Conservation (phyloP, 163 green algal genomes). For the Volvox carteri region DNA sequence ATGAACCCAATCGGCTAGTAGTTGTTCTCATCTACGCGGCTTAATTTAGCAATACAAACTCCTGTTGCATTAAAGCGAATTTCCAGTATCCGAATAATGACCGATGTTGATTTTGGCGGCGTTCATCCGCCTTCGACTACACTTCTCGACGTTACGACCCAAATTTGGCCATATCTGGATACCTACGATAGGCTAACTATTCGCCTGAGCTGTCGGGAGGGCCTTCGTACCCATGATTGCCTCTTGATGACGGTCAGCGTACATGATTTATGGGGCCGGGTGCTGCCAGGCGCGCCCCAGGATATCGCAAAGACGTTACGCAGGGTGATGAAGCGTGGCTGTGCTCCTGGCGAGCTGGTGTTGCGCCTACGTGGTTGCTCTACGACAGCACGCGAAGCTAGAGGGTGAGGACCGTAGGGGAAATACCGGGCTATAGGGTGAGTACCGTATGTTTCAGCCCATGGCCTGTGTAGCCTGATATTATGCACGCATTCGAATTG, state of each 20-base stretch:
- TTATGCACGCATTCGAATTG: no score
- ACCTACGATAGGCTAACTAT: background rate
- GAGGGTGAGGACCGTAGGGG: background rate
- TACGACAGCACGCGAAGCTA: background rate
- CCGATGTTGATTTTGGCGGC: background rate
- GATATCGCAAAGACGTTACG: background rate
- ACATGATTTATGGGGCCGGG: constrained; percentile 20
- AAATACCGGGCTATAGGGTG: no score
- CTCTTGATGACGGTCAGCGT: background rate
- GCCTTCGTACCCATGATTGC: background rate
- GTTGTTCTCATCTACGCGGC: no score
- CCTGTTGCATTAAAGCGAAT: no score
- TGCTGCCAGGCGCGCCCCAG: background rate
- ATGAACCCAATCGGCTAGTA: no score
- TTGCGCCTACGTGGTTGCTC: background rate
- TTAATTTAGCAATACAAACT: no score
- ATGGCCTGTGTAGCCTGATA: no score
- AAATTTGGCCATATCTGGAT: background rate
- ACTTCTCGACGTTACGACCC: background rate
- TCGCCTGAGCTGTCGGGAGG: constrained; percentile 1
- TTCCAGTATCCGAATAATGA: no score
- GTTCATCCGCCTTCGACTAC: background rate
- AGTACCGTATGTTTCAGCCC: no score
- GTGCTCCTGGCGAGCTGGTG: background rate
- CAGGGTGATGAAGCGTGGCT: background rate